Conservation (phyloP, 257 asterid species). For the Haberlea rhodopensis region DNA sequence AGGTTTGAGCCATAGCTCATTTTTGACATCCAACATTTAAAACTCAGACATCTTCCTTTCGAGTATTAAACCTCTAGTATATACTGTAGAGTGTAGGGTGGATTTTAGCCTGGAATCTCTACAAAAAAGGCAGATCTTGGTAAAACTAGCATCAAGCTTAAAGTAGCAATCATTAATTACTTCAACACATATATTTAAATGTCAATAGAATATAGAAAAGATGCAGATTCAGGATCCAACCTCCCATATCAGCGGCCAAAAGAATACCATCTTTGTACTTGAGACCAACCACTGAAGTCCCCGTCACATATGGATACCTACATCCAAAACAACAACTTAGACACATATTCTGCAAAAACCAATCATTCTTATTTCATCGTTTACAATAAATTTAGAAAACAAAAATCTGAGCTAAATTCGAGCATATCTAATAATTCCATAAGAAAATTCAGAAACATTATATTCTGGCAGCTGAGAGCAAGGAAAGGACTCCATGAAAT, state of each 20-base stretch:
- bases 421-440: neutral
- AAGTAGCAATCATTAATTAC: too few relatives aligned
- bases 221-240: slow-evolving; percentile 39
- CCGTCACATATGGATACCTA: slow-evolving; percentile 88
- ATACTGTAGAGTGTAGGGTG: neutral
- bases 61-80: neutral
- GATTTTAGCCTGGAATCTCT: neutral
- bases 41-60: neutral
- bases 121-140: neutral
- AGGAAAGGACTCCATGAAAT: neutral
- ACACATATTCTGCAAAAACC: slow-evolving; percentile 17
- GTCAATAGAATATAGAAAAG: neutral
- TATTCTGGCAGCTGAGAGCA: neutral
- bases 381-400: neutral
- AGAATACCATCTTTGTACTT: slow-evolving; percentile 95
- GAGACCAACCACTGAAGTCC: slow-evolving; percentile 85
- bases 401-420: neutral
- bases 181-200: neutral
- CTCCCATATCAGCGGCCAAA: slow-evolving; percentile 97
- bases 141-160: too few relatives aligned
- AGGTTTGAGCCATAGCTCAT: neutral
- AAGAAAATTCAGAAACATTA: neutral
- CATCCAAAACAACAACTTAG: neutral
- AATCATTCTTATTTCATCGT: slow-evolving; percentile 3
- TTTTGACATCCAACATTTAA: neutral